phyloP scores from a whole-genome alignment of 2,329 filamentous ascomycete genomes.

The Pyricularia sp. region DNA sequence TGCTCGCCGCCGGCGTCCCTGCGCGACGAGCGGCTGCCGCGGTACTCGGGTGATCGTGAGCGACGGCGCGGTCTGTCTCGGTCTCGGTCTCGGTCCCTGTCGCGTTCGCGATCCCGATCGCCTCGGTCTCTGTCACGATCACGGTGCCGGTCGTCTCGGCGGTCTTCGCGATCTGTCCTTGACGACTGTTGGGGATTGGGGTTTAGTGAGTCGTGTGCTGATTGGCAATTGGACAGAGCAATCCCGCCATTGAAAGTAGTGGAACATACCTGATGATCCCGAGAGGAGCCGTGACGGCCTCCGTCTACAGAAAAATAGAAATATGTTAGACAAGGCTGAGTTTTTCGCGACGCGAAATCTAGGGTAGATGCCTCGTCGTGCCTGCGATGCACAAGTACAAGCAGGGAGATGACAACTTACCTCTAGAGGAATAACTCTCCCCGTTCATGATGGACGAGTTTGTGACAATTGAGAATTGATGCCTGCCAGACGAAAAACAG shows the following conservation, averaged over 20 bases:
- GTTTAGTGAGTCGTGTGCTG: conserved; percentile 2
- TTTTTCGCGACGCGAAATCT: neutral
- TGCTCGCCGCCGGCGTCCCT: conserved; percentile 61
- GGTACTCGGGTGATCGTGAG: conserved; percentile 77
- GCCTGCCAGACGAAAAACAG: neutral
- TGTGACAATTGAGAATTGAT: neutral
- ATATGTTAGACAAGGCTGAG: conserved; percentile 17
- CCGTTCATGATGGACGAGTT: conserved; percentile 60
- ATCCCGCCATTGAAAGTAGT: neutral
- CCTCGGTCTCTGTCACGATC: conserved; percentile 21
- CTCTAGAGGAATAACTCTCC: conserved; percentile 71
- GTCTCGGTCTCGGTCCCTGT: conserved; percentile 11
- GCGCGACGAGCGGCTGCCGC: conserved; percentile 53
- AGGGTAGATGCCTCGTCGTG: neutral
- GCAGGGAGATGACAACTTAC: conserved; percentile 34
- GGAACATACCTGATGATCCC: conserved; percentile 44
- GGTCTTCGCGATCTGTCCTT: conserved; percentile 22
- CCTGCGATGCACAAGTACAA: neutral
- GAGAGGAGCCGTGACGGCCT: conserved; percentile 39
- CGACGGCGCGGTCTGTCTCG: conserved; percentile 54
- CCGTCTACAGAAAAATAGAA: conserved; percentile 26
- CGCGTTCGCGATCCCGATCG: conserved; percentile 3
- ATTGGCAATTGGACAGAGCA: neutral
- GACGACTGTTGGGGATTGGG: conserved; percentile 13
- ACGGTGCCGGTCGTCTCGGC: conserved; percentile 9